Evolutionary conservation across 495 filamentous ascomycete genomes (phyloP), one percentile per base, ranked within the genome.

Genomic region (Lindgomyces ingoldianus): DNA sequence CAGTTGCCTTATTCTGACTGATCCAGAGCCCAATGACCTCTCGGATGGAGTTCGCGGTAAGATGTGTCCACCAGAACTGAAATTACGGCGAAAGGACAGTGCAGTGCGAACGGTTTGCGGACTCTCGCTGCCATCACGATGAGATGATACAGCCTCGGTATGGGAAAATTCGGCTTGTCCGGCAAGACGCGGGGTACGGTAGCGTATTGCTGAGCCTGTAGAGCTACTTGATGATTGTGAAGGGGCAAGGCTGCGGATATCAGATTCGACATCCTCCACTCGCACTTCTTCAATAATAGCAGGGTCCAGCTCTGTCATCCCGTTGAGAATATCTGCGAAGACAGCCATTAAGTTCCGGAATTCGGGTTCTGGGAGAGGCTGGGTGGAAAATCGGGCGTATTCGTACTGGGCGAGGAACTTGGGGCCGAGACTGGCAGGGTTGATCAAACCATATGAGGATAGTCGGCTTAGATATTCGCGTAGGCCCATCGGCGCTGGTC

Each of bases 271-370:
- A 16, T 27, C 25, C 8, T 45, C 42, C 4, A 57, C 30, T n/a
- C 60, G 68, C 4, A 52, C 50, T 30, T 60, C 52, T 12, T 58
- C 68, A 16, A 71, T 25, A 10, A 68, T 39, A 3, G 77, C 75
- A 1, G 81, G 73, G 41, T 85, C 78, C 19, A 92, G 74, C 0
- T 83, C 81, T 24, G 78, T 82, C 89, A 98, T 96, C 8, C 82
- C 83, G 25, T 85, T 82, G 24, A 98, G 72, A 3, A 98, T 77
- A 33, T 91, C 87, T 0, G 93, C 85, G 75, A 97, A 96, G n/a
- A 89, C 76, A 54, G 84, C 83, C 93, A 98, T 96, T 57, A 98
- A 76, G 3, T 75, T 74, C n/a, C 89, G 81, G 71, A 98, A 98
- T 52, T 91, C 83, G 0, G 73, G 57, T 68, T 94, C 90, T 12